Conservation (phyloP, 2,329 filamentous ascomycete species). For the Colletotrichum agaves region DNA sequence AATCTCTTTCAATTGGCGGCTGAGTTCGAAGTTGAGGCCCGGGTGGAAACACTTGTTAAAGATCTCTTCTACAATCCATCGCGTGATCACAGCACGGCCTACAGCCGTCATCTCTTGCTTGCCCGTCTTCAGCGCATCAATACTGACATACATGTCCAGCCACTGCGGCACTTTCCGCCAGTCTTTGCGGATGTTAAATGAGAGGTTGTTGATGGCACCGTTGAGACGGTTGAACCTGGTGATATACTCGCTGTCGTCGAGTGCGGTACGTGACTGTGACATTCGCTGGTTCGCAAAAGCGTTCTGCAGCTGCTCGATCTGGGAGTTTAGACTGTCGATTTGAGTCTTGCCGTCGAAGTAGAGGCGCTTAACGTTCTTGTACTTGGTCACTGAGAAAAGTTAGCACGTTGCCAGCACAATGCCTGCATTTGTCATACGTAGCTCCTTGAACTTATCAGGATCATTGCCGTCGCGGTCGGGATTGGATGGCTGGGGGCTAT, state of each 20-base stretch:
- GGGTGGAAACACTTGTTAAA: conserved; percentile 96
- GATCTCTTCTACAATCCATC: conserved; percentile 90
- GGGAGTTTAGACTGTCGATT: conserved; percentile 86
- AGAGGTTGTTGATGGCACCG: conserved; percentile 91
- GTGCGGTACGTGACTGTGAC: conserved; percentile 90
- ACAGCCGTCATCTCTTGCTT: conserved; percentile 99
- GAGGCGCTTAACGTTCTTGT: conserved; percentile 97
- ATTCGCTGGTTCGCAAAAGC: conserved; percentile 96
- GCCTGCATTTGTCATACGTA: conserved; percentile 55
- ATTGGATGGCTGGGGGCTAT: conserved; percentile 65
- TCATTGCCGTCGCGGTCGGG: conserved; percentile 56
- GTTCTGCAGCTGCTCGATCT: conserved; percentile 95
- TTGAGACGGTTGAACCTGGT: conserved; percentile 91
- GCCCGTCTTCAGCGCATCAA: conserved; percentile 85
- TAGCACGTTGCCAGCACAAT: conserved; percentile 45
- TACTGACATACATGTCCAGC: conserved; percentile 83
- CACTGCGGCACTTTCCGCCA: conserved; percentile 86
- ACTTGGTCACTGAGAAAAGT: conserved; percentile 79
- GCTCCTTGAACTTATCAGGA: conserved; percentile 67
- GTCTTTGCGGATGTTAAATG: conserved; percentile 96
- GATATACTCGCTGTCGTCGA: conserved; percentile 94
- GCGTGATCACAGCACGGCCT: conserved; percentile 86
- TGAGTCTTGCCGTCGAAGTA: conserved; percentile 97
- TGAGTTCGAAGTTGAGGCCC: conserved; percentile 80
- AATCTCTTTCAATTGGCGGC: conserved; percentile 82